Evolutionary conservation across 306 rosid species (phyloP).

Genomic region (Cucumis cinereus): DNA sequence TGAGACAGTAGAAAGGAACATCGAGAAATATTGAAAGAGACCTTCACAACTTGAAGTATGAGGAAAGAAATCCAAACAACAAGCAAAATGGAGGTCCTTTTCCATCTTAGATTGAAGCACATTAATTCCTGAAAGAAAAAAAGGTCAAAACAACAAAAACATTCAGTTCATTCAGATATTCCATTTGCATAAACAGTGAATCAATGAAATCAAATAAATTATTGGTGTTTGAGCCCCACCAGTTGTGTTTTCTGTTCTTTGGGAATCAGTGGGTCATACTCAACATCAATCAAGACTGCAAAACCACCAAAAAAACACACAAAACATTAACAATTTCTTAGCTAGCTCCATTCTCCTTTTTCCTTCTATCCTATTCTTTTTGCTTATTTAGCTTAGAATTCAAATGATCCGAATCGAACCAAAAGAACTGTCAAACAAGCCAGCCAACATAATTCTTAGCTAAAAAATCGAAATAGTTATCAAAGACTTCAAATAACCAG

Average conservation of each 20-base stretch:
- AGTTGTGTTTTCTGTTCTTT: conserved; percentile 42
- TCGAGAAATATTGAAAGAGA: conserved; percentile 6
- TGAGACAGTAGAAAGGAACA: neutral
- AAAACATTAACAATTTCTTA: neutral
- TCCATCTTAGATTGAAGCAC: conserved; percentile 59
- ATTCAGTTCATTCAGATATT: neutral
- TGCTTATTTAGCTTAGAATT: too few species aligned
- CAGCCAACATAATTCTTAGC: too few species aligned
- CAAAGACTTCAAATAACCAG: too few species aligned
- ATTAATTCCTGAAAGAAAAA: conserved; percentile 44
- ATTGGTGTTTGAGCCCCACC: conserved; percentile 22
- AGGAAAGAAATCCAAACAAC: conserved; percentile 57
- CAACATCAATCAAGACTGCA: conserved; percentile 50
- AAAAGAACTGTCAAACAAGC: too few species aligned
- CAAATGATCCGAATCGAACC: neutral
- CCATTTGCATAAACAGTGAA: neutral
- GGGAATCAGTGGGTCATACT: conserved; percentile 38
- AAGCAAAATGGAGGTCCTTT: conserved; percentile 30
- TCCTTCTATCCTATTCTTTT: neutral
- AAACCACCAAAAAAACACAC: neutral
- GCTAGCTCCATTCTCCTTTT: too few species aligned
- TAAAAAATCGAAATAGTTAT: neutral
- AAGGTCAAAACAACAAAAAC: neutral
- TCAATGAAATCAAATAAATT: neutral
- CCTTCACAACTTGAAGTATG: conserved; percentile 65